These are phyloP conservation scores for Cochlearia excelsa DNA, from an alignment of 345 rosid species.

Conservation along the genomic window DNA sequence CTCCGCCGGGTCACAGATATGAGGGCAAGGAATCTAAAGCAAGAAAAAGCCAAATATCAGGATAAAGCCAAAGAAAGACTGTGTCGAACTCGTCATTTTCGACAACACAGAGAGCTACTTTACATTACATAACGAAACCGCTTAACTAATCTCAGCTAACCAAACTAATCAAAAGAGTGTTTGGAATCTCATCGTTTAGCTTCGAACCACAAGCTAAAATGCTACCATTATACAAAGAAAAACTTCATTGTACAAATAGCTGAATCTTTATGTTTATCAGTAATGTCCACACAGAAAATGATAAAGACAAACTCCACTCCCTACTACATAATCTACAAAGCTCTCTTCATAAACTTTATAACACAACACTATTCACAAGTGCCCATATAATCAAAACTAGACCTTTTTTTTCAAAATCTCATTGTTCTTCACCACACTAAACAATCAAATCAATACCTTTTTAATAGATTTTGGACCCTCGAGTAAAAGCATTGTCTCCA, in stretches of 20 bases:
- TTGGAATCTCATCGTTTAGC: no score
- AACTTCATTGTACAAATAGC: no score
- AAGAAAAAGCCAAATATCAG: background rate
- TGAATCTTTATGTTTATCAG: no score
- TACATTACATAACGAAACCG: no score
- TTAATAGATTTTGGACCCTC: conserved; percentile 81
- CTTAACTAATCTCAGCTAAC: no score
- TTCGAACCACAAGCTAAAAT: no score
- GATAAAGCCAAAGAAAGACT: background rate
- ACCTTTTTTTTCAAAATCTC: background rate
- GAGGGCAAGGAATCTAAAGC: conserved; percentile 62
- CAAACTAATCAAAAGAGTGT: no score
- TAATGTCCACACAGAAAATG: background rate
- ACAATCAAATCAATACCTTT: conserved; percentile 43
- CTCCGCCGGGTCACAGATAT: conserved; percentile 63
- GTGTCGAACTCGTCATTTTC: background rate
- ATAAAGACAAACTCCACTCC: background rate
- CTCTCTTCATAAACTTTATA: background rate
- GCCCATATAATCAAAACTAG: background rate
- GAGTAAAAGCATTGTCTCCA: conserved; percentile 54
- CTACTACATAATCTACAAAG: background rate
- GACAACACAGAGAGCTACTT: background rate
- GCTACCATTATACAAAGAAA: no score
- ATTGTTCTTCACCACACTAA: background rate
- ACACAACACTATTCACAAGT: background rate